Percentiles rank a stretch among this genome's conserved stretches.
Conservation (phyloP, 805 yeast species). For the Saccharomyces jurei region DNA sequence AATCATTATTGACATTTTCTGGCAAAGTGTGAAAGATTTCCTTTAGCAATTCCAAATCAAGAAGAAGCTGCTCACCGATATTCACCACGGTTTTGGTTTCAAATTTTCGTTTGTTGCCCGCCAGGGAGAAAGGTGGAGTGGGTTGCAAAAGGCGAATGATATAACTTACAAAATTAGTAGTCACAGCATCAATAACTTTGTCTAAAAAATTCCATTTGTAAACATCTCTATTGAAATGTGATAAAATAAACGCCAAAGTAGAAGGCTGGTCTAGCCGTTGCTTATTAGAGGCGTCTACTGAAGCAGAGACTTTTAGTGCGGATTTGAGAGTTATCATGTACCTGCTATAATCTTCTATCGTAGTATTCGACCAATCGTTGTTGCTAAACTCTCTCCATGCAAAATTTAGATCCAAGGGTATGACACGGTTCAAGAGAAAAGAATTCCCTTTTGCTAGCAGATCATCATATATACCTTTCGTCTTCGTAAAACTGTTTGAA, state of each 20-base stretch:
- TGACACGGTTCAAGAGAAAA: constrained; percentile 44
- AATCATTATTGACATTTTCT: constrained; percentile 14
- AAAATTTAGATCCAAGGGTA: constrained; percentile 52
- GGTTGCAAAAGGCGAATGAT: constrained; percentile 56
- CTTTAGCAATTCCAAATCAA: constrained; percentile 64
- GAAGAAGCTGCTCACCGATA: constrained; percentile 69
- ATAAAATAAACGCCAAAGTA: constrained; percentile 36
- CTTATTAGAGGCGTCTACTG: neutral
- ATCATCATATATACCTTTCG: constrained; percentile 49
- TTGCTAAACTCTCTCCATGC: constrained; percentile 80
- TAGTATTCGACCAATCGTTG: constrained; percentile 62
- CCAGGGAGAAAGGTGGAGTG: constrained; percentile 41
- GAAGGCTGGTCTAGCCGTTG: constrained; percentile 5
- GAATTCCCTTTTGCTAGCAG: constrained; percentile 52
- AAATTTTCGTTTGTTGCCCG: constrained; percentile 18
- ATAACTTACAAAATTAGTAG: constrained; percentile 47
- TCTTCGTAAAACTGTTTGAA: constrained; percentile 42
- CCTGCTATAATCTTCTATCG: constrained; percentile 65
- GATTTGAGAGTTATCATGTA: constrained; percentile 54
- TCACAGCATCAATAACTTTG: constrained; percentile 57
- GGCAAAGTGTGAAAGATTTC: constrained; percentile 34
- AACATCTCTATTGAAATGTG: constrained; percentile 56
- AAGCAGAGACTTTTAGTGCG: constrained; percentile 26
- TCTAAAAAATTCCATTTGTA: constrained; percentile 71
- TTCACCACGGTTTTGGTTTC: constrained; percentile 21